Evolutionary conservation across 2,329 filamentous ascomycete species (phyloP).

Genomic region (Lachnellula occidentalis): DNA sequence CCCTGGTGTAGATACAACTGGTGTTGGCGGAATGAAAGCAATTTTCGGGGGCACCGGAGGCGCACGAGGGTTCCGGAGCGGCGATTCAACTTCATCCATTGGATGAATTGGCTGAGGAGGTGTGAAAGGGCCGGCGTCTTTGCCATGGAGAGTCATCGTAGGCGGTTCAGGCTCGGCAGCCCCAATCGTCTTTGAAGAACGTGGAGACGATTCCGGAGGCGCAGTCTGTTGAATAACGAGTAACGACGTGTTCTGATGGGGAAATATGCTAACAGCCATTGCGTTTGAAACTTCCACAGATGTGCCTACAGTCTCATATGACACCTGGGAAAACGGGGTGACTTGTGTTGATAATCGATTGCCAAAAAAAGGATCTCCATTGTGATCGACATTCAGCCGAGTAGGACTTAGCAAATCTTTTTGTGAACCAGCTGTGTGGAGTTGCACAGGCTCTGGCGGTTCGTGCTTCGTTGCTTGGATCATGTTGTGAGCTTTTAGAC

Average conservation of each 20-base stretch:
- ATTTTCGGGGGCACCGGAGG: slow-evolving; percentile 53
- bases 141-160: slow-evolving; percentile 29
- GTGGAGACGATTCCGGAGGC: slow-evolving; percentile 14
- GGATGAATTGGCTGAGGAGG: slow-evolving; percentile 45
- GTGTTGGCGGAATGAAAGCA: slow-evolving; percentile 58
- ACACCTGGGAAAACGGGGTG: slow-evolving; percentile 58
- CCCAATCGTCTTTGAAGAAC: slow-evolving; percentile 10
- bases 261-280: slow-evolving; percentile 54
- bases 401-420: slow-evolving; percentile 14
- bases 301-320: slow-evolving; percentile 55
- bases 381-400: slow-evolving; percentile 40
- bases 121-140: slow-evolving; percentile 41
- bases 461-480: slow-evolving; percentile 20
- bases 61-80: slow-evolving; percentile 55
- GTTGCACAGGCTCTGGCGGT: slow-evolving; percentile 3
- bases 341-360: slow-evolving; percentile 50
- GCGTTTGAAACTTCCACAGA: slow-evolving; percentile 58
- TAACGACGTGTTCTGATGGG: slow-evolving; percentile 60
- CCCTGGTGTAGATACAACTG: slow-evolving; percentile 52
- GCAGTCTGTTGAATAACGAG: slow-evolving; percentile 43
- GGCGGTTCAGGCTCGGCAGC: slow-evolving; percentile 10
- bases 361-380: slow-evolving; percentile 49
- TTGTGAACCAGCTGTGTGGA: slow-evolving; percentile 9
- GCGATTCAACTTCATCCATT: slow-evolving; percentile 54
- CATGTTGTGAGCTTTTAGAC: slow-evolving; percentile 49